Base-by-base conservation (phyloP, 257 asterid species). In the Cynanchum wilfordii region DNA sequence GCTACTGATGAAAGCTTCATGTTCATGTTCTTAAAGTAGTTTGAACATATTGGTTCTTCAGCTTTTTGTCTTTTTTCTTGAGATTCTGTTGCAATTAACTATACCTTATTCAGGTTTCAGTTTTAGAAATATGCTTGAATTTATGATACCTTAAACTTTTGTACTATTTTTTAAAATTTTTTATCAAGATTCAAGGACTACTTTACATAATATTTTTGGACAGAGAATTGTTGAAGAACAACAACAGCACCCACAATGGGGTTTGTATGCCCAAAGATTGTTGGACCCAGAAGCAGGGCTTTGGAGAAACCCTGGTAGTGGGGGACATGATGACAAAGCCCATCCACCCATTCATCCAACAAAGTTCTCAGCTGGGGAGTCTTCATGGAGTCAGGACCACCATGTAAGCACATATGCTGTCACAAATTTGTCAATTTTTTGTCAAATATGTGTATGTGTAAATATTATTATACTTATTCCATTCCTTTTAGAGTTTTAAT, bases 301-400 rank as follows among this genome's bases (percentile, higher is more conserved):
- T 11, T 94, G 98, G 99, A 88, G 92, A 82, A 79, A 86, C 75
- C 99, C 99, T 75, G 81, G 87, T 70, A 83, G 80, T 77, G 99
- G 99, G 56, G 97, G 97, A 75, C 96, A 91, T 82, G 95, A 94
- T 82, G 99, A 94, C 90, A 91, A 91, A 74, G 99, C 99, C 57
- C 99, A 94, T 75, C 99, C 99, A 66, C 99, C 99, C 59, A 94
- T 94, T 77, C 98, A 94, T 87, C 99, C 99, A 68, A 94, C 99
- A 63, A 94, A 87, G 79, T 91, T 87, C 86, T 88, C 96, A 66
- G 87, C 89, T 79, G 99, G 99, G 75, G 99, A 91, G 86, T 79
- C 97, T 72, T 73, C 86, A 29, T 94, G 98, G 98, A 94, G 97
- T 79, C 93, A 85, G 58, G 97, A 94, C 79, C 99, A 94, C 87